Evolutionary conservation across 2,329 filamentous ascomycete genomes (phyloP), one percentile per base, ranked within the genome.

Genomic region (Hansfordia pulvinata): DNA sequence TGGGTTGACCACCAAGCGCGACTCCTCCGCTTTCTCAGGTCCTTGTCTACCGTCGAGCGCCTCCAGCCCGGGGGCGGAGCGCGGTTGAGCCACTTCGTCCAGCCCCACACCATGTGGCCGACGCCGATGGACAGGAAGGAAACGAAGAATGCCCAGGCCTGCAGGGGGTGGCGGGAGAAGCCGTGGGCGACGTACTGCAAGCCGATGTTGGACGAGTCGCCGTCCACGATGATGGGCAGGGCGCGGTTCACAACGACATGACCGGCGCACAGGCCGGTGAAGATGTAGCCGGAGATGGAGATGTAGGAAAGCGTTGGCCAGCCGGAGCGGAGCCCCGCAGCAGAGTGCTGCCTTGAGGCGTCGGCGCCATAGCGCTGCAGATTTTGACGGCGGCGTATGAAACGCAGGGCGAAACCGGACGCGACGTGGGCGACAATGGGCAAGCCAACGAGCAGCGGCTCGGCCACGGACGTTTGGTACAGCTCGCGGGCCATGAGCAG

Each of bases 401-500:
- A 60, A 10, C 90, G 78, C 23, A 94, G 58, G 0, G 71, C 73
- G 5, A 94, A 47, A 19, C 88, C 86, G 0, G 83, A 79, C 10
- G 68, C 62, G 22, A 94, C 61, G 49, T 96, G 88, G 3, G 76
- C 68, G 31, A 75, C 49, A 13, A 93, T 59, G 3, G 88, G 85
- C 2, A 84, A 51, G 22, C 66, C 73, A 33, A 96, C 70, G 34
- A 96, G 64, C 12, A 92, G 56, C 4, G 84, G 82, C 47, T 94
- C 86, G 27, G 79, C 64, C 10, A 82, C 58, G 2, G 77, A 66
- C 2, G 83, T 86, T 52, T 94, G 88, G 59, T 96, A 96, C 50
- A 90, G 75, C 25, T 92, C 86, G 34, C 88, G 74, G 16, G 85
- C 86, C 50, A 93, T 81, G 36, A 96, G 76, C 25, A 96, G 74